Conservation (phyloP, 2,329 filamentous ascomycete genomes). For the Xylaria polymorpha region DNA sequence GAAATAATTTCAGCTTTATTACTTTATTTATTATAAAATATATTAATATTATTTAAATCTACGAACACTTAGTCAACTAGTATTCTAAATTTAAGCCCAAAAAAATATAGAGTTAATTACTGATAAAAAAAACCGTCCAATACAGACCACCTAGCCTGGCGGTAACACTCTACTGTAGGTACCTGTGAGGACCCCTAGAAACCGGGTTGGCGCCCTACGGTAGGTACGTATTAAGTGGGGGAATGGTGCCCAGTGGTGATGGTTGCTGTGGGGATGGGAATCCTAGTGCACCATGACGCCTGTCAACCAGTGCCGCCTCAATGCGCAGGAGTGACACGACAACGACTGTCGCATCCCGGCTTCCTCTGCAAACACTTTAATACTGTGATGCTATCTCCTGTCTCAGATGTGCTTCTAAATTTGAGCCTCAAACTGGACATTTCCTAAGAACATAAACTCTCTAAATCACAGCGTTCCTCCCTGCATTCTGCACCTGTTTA, state of each 20-base stretch:
- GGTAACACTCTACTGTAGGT: too few species aligned
- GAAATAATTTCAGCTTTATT: too few species aligned
- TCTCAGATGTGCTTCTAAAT: neutral
- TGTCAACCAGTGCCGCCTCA: constrained; percentile 3
- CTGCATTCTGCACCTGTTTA: constrained; percentile 32
- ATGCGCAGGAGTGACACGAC: neutral
- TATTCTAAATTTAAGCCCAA: too few species aligned
- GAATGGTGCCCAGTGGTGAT: neutral
- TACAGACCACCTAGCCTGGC: too few species aligned
- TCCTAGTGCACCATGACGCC: constrained; percentile 4
- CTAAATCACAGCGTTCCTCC: neutral
- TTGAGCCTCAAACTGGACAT: neutral
- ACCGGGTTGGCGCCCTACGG: too few species aligned
- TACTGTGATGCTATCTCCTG: neutral
- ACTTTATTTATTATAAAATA: too few species aligned
- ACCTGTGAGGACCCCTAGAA: too few species aligned
- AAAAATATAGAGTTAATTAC: too few species aligned
- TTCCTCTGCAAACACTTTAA: constrained; percentile 9
- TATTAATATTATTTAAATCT: too few species aligned
- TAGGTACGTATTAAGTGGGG: constrained; percentile 20
- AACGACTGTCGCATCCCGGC: neutral
- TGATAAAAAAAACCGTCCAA: too few species aligned
- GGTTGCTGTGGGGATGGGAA: constrained; percentile 36
- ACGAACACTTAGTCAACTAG: too few species aligned
- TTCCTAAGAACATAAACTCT: neutral